Evolutionary conservation across 257 asterid genomes (phyloP).

Genomic region (Mentha longifolia): DNA sequence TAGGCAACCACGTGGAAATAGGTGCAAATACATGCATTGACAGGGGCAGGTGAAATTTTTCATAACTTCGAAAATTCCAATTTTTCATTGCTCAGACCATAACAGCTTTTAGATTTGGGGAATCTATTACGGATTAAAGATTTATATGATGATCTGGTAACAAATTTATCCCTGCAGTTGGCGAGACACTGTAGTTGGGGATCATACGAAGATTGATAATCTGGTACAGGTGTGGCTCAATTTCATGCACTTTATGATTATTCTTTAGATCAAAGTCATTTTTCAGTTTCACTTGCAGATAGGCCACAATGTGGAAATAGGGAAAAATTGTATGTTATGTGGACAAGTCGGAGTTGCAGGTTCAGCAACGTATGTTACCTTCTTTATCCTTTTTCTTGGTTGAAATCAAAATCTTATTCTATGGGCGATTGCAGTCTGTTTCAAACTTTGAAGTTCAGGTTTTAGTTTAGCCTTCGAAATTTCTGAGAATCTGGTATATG

Average conservation of each 20-base stretch:
- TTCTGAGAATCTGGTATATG: conserved; percentile 22
- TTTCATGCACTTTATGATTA: conserved; percentile 22
- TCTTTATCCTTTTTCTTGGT: conserved; percentile 9
- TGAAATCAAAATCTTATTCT: conserved; percentile 16
- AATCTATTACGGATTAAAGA: background rate
- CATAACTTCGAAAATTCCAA: conserved; percentile 14
- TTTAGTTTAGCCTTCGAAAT: conserved; percentile 23
- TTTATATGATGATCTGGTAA: conserved; percentile 20
- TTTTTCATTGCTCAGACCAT: conserved; percentile 3
- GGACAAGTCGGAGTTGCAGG: conserved; percentile 98
- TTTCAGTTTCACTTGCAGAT: conserved; percentile 54
- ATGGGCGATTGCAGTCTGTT: conserved; percentile 3
- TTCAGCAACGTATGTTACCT: conserved; percentile 66
- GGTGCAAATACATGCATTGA: conserved; percentile 96
- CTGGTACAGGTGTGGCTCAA: conserved; percentile 75
- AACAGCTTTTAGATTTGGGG: background rate
- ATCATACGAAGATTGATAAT: conserved; percentile 88
- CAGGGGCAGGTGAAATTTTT: conserved; percentile 76
- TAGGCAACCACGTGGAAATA: conserved; percentile 84
- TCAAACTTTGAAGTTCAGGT: conserved; percentile 26
- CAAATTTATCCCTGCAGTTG: conserved; percentile 58
- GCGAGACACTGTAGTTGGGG: conserved; percentile 89
- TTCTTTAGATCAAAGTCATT: conserved; percentile 19
- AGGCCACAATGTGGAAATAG: conserved; percentile 86
- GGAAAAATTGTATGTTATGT: conserved; percentile 75